phyloP scores from a whole-genome alignment of 202 grass and related monocot genomes.

The Setaria italica region DNA sequence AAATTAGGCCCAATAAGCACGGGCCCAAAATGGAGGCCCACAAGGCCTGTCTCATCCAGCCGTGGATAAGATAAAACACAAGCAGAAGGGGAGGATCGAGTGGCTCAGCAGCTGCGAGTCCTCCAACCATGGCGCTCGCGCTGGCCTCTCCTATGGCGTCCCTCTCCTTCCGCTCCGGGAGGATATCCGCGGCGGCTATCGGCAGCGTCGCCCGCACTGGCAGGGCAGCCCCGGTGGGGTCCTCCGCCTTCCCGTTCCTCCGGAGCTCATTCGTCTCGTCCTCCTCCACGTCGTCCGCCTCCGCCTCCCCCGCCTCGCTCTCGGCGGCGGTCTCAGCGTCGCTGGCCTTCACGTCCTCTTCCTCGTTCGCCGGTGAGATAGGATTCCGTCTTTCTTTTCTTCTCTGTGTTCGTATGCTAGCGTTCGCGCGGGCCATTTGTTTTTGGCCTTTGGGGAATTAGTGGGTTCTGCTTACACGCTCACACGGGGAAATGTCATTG shows the following conservation, averaged over 20 bases:
- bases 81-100: neutral
- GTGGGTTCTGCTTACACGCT: neutral
- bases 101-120: neutral
- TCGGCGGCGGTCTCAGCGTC: conserved; percentile 56
- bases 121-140: conserved; percentile 49
- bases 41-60: conserved; percentile 19
- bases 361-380: conserved; percentile 67
- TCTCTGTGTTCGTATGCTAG: neutral
- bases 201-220: conserved; percentile 43
- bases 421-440: neutral
- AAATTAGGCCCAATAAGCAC: neutral
- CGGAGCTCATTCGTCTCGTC: conserved; percentile 53
- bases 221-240: conserved; percentile 14
- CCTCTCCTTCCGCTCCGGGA: conserved; percentile 57
- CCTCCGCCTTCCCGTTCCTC: conserved; percentile 47
- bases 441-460: conserved; percentile 4
- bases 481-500: neutral
- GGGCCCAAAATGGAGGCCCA: neutral
- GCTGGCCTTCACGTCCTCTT: conserved; percentile 59
- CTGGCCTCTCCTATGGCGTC: conserved; percentile 51
- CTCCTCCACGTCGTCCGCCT: conserved; percentile 33
- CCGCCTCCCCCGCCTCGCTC: conserved; percentile 42
- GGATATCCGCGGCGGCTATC: conserved; percentile 48
- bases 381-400: neutral
- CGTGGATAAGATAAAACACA: conserved; percentile 50